Percentiles rank a stretch among this genome's conserved stretches.
Evolutionary conservation across 1,284 basidiomycete species (phyloP).

Genomic region (Uromyces viciae-fabae): DNA sequence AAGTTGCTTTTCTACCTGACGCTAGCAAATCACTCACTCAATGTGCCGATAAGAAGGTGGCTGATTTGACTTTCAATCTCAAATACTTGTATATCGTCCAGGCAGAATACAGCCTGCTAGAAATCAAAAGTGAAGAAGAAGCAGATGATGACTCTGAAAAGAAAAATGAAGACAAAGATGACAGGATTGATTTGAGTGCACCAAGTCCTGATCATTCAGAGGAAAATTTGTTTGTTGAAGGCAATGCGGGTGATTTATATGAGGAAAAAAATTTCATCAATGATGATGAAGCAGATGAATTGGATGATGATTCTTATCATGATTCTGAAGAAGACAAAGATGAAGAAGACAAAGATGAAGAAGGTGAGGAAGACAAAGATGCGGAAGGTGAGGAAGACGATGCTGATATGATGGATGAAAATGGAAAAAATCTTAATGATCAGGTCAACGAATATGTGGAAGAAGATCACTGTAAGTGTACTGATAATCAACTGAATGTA

Average conservation of each 20-base stretch:
- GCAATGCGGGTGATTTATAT: neutral
- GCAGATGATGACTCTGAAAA: neutral
- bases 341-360: neutral
- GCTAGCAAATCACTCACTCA: neutral
- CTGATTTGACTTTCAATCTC: neutral
- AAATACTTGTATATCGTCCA: slow-evolving; percentile 11
- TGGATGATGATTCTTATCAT: too few relatives aligned
- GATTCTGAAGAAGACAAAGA: neutral
- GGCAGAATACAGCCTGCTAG: neutral
- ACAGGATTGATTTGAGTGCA: neutral
- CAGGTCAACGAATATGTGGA: too few relatives aligned
- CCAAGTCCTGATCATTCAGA: neutral
- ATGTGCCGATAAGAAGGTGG: slow-evolving; percentile 1
- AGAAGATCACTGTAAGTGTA: too few relatives aligned
- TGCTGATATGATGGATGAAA: too few relatives aligned
- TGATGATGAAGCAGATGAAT: neutral
- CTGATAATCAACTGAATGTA: too few relatives aligned
- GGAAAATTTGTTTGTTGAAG: neutral
- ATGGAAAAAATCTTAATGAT: too few relatives aligned
- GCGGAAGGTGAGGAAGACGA: too few relatives aligned
- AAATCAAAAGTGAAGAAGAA: too few relatives aligned
- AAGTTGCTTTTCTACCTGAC: slow-evolving; percentile 18
- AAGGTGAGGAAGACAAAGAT: too few relatives aligned
- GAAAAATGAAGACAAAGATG: neutral
- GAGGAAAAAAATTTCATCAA: neutral